These are phyloP conservation scores for Neospora caninum DNA, from an alignment of 169 alveolate genomes.

Conservation along the genomic window DNA sequence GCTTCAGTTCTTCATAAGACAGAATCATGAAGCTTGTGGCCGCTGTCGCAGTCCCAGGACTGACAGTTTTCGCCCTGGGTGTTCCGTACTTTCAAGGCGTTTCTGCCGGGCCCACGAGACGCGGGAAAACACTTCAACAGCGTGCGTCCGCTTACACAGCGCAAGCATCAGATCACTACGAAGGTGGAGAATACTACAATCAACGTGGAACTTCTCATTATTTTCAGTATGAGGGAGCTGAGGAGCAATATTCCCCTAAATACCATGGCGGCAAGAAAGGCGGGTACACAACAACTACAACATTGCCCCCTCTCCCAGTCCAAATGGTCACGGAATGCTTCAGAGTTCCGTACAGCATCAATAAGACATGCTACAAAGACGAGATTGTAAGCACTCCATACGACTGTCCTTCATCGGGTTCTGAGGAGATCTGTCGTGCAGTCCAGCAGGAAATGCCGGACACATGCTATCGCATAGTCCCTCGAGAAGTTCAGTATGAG, in stretches of 20 bases:
- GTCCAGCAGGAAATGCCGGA: conserved; percentile 42
- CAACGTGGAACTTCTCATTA: neutral
- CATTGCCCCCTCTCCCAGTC: conserved; percentile 26
- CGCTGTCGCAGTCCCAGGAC: neutral
- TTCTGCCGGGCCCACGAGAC: neutral
- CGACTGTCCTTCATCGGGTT: conserved; percentile 47
- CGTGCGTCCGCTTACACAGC: neutral
- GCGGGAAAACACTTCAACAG: neutral
- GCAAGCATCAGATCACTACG: neutral
- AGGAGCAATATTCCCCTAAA: neutral
- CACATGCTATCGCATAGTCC: conserved; percentile 50
- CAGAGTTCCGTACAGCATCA: conserved; percentile 60
- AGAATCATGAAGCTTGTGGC: neutral
- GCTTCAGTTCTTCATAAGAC: neutral
- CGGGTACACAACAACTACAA: conserved; percentile 33
- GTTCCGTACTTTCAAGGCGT: neutral
- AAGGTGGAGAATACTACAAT: neutral
- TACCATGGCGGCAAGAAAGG: conserved; percentile 23
- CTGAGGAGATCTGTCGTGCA: conserved; percentile 50
- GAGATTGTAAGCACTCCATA: conserved; percentile 55
- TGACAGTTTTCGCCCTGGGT: neutral
- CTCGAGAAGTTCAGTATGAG: conserved; percentile 61
- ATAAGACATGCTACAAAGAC: conserved; percentile 61
- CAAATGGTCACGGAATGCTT: conserved; percentile 58
- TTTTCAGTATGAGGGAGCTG: neutral